phyloP scores from a whole-genome alignment of 176 grass and related monocot genomes.

The Rhipidocladum racemiflorum region DNA sequence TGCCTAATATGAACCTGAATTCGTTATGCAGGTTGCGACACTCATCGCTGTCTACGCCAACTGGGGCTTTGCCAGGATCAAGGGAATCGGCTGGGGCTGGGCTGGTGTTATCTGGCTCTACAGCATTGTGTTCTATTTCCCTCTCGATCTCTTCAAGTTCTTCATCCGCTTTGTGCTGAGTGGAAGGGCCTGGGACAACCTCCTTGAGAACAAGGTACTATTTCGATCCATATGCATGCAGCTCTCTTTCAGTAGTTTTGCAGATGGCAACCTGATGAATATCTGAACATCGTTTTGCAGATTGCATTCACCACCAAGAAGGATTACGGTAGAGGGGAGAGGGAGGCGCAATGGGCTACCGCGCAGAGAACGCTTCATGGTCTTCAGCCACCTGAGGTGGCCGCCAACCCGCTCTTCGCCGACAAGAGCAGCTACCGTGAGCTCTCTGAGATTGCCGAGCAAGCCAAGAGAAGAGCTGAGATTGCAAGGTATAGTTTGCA shows the following conservation, averaged over 20 bases:
- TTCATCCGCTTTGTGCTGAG: slow-evolving; percentile 88
- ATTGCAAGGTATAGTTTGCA: slow-evolving; percentile 56
- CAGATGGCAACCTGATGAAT: background rate
- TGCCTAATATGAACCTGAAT: background rate
- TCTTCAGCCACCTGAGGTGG: slow-evolving; percentile 67
- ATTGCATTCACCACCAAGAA: slow-evolving; percentile 98
- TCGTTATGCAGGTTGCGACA: slow-evolving; percentile 63
- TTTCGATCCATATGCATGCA: background rate
- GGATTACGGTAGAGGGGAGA: slow-evolving; percentile 81
- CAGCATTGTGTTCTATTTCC: slow-evolving; percentile 86
- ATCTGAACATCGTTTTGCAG: slow-evolving; percentile 19
- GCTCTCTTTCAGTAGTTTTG: background rate
- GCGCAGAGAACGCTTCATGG: slow-evolving; percentile 97
- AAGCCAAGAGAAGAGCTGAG: slow-evolving; percentile 92
- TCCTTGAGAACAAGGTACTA: slow-evolving; percentile 82
- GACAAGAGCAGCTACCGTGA: slow-evolving; percentile 99
- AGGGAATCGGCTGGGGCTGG: slow-evolving; percentile 94
- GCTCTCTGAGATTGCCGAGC: slow-evolving; percentile 93
- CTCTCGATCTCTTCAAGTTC: slow-evolving; percentile 84
- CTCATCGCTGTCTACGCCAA: slow-evolving; percentile 86
- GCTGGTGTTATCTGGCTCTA: slow-evolving; percentile 96
- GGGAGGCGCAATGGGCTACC: slow-evolving; percentile 89
- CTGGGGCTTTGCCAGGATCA: slow-evolving; percentile 91
- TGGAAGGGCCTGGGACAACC: slow-evolving; percentile 90
- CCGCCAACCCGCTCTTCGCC: slow-evolving; percentile 39